Percentiles rank a stretch among this genome's conserved stretches.
Evolutionary conservation across 1,284 basidiomycete species (phyloP).

Genomic region (Grifola frondosa): DNA sequence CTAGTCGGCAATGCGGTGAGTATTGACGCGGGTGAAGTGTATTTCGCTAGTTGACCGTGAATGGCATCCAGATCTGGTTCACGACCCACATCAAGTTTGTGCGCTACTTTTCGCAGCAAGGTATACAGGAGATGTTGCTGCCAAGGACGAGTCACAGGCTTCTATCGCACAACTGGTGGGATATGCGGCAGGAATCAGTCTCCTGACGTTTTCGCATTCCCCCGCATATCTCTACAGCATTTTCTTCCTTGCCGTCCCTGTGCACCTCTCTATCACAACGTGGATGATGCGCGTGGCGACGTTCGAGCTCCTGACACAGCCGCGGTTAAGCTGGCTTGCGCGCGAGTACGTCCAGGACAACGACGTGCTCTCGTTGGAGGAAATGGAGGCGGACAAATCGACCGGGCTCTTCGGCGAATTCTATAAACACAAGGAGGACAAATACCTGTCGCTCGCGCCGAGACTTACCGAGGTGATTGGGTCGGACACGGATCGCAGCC

Average conservation of each 20-base stretch:
- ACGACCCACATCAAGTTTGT: constrained; percentile 35
- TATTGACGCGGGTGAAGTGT: neutral
- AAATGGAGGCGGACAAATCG: constrained; percentile 18
- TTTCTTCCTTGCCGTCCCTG: constrained; percentile 27
- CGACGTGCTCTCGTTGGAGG: constrained; percentile 18
- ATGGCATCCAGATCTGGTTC: constrained; percentile 27
- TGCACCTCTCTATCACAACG: constrained; percentile 25
- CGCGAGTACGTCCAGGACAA: constrained; percentile 18
- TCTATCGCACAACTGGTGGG: constrained; percentile 31
- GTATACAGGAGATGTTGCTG: constrained; percentile 33
- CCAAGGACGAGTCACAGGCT: constrained; percentile 33
- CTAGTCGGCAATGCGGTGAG: constrained; percentile 31
- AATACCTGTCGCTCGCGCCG: constrained; percentile 25
- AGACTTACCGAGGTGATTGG: constrained; percentile 25
- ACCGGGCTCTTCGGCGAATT: constrained; percentile 34
- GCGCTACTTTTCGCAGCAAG: constrained; percentile 32
- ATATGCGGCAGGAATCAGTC: constrained; percentile 30
- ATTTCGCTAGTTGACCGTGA: neutral
- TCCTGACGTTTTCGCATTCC: constrained; percentile 31
- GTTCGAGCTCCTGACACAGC: constrained; percentile 33
- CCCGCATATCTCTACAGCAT: constrained; percentile 31
- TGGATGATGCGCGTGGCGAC: constrained; percentile 31
- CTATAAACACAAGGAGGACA: constrained; percentile 26
- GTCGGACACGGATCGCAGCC: constrained; percentile 14
- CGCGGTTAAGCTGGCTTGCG: constrained; percentile 26